A percentile compares a stretch with the other conserved stretches of the same genome.
Evolutionary conservation across 1,139 yeast genomes (phyloP).

Genomic region (Candida glucosophila): DNA sequence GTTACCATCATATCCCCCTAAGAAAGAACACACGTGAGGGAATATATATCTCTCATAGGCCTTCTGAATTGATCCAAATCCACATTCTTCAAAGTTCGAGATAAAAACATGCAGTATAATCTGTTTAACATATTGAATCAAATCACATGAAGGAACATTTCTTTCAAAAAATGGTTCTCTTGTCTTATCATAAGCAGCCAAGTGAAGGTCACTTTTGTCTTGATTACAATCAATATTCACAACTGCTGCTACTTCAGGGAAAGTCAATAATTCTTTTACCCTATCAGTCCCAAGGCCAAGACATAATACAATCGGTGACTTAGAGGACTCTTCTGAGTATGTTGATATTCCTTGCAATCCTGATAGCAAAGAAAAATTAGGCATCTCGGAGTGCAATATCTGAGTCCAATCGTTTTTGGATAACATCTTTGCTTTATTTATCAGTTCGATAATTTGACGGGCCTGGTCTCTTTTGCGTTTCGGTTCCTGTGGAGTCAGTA

Average conservation of each 20-base stretch:
- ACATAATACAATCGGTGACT: constrained; percentile 57
- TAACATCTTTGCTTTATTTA: constrained; percentile 71
- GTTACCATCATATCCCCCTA: no score
- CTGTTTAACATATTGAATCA: no score
- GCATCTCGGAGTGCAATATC: constrained; percentile 45
- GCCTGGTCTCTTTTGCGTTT: constrained; percentile 8
- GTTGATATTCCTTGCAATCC: constrained; percentile 70
- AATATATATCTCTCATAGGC: no score
- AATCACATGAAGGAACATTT: no score
- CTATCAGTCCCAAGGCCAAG: no score
- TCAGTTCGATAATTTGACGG: constrained; percentile 52
- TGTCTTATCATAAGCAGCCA: no score
- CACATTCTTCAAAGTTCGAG: no score
- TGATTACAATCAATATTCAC: background rate
- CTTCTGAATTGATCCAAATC: no score
- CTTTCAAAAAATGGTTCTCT: no score
- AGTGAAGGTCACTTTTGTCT: no score
- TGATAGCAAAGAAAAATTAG: constrained; percentile 48
- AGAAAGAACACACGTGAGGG: no score
- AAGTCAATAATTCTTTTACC: background rate
- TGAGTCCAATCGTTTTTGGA: constrained; percentile 83
- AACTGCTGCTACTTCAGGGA: background rate
- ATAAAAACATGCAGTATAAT: no score
- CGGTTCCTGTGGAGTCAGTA: background rate
- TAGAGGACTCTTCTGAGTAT: constrained; percentile 50